phyloP scores from a whole-genome alignment of 129 eudicot genomes.

The Pulicaria dysenterica region DNA sequence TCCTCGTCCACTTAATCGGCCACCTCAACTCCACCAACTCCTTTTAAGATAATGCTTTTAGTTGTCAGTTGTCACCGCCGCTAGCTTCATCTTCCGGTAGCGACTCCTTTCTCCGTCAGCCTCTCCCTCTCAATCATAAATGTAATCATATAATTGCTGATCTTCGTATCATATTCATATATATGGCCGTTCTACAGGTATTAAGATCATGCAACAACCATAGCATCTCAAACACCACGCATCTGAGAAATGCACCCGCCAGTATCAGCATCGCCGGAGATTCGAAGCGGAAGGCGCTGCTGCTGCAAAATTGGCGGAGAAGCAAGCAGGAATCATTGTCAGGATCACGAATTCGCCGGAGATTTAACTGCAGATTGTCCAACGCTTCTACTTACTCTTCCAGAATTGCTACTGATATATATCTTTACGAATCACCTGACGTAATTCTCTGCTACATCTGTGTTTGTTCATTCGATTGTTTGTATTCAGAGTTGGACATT shows the following conservation, averaged over 20 bases:
- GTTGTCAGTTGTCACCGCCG: slow-evolving; percentile 14
- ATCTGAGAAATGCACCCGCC: slow-evolving; percentile 6
- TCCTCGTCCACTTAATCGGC: slow-evolving; percentile 25
- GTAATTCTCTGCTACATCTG: slow-evolving; percentile 33
- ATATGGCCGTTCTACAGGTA: slow-evolving; percentile 33
- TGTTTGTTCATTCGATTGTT: slow-evolving; percentile 1
- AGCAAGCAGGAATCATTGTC: neutral
- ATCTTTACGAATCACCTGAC: slow-evolving; percentile 66
- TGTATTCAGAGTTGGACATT: neutral
- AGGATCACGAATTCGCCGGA: slow-evolving; percentile 13
- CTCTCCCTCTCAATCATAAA: slow-evolving; percentile 24
- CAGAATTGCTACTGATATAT: slow-evolving; percentile 66
- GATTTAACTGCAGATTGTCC: slow-evolving; percentile 35
- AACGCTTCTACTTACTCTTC: slow-evolving; percentile 64
- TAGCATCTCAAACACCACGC: neutral
- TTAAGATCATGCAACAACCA: slow-evolving; percentile 27
- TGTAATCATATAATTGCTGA: neutral
- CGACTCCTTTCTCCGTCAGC: slow-evolving; percentile 23
- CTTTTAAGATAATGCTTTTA: slow-evolving; percentile 22
- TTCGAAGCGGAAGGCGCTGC: neutral
- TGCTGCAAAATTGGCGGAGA: slow-evolving; percentile 20
- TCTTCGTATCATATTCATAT: neutral
- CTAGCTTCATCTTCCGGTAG: slow-evolving; percentile 8
- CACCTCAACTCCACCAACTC: slow-evolving; percentile 25
- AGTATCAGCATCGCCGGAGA: slow-evolving; percentile 12